Evolutionary conservation across 2,329 filamentous ascomycete species (phyloP).

Genomic region (Fusarium irregulare): DNA sequence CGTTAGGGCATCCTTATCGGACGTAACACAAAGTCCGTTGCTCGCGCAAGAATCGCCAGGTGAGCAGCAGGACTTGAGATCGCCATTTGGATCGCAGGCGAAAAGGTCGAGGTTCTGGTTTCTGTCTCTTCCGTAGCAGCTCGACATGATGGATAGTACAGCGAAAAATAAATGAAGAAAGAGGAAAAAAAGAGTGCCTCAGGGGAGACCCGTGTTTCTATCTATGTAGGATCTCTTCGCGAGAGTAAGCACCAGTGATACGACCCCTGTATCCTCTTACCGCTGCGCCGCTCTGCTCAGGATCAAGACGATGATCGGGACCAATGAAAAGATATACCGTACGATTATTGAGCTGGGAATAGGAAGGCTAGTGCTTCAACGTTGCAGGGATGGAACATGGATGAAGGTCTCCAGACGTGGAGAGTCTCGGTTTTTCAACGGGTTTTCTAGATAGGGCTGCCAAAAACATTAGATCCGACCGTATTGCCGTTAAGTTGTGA

Average conservation of each 20-base stretch:
- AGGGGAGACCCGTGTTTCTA: background rate
- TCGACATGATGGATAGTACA: background rate
- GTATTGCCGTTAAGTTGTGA: background rate
- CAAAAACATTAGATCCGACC: background rate
- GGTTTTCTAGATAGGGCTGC: slow-evolving; percentile 1
- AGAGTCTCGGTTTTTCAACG: background rate
- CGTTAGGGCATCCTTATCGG: background rate
- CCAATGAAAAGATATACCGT: slow-evolving; percentile 1
- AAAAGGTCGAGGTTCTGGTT: background rate
- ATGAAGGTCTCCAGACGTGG: background rate
- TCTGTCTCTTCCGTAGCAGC: background rate
- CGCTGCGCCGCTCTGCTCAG: background rate
- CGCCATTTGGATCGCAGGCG: background rate
- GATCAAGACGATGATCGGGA: background rate
- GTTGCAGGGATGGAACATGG: background rate
- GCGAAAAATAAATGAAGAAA: background rate
- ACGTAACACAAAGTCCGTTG: background rate
- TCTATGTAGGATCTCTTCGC: background rate
- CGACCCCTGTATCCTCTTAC: background rate
- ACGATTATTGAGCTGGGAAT: background rate
- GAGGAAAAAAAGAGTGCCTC: background rate
- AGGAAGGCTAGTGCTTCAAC: background rate
- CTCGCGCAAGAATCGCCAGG: background rate
- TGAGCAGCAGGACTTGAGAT: background rate
- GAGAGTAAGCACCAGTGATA: slow-evolving; percentile 2